Evolutionary conservation across 345 rosid species (phyloP).

Genomic region (Hirschfeldia incana): DNA sequence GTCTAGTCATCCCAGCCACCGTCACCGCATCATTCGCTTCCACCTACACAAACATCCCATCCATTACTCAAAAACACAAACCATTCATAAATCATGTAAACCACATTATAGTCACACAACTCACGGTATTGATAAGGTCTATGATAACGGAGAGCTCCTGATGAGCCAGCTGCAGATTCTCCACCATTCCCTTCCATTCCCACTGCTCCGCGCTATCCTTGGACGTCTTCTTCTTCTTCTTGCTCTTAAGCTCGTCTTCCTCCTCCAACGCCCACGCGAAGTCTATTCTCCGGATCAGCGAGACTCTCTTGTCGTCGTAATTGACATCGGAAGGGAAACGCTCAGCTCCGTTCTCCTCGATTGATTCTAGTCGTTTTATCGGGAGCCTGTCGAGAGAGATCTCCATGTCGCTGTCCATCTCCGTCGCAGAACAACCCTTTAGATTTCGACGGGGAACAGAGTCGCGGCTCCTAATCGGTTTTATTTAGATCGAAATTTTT

Average conservation of each 20-base stretch:
- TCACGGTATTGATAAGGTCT: conserved; percentile 89
- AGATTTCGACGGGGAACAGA: conserved; percentile 20
- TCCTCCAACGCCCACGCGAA: conserved; percentile 93
- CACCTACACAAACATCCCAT: conserved; percentile 49
- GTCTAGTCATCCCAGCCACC: conserved; percentile 83
- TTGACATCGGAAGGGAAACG: conserved; percentile 70
- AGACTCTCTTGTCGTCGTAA: conserved; percentile 79
- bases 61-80: not conserved
- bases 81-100: not conserved
- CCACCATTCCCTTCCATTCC: conserved; percentile 90
- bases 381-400: conserved; percentile 88
- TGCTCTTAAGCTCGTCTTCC: conserved; percentile 53
- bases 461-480: conserved; percentile 1
- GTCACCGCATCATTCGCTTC: conserved; percentile 85
- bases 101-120: conserved; percentile 21
- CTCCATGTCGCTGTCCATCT: conserved; percentile 63
- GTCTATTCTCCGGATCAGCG: conserved; percentile 73
- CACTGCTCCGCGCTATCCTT: conserved; percentile 61
- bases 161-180: conserved; percentile 86
- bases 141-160: conserved; percentile 88
- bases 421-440: not conserved
- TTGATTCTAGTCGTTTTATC: conserved; percentile 69
- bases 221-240: conserved; percentile 61
- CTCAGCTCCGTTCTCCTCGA: conserved; percentile 83
- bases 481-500: conserved; percentile 11